phyloP scores from a whole-genome alignment of 352 stramenopile species.

The Thraustochytrium sp. region DNA sequence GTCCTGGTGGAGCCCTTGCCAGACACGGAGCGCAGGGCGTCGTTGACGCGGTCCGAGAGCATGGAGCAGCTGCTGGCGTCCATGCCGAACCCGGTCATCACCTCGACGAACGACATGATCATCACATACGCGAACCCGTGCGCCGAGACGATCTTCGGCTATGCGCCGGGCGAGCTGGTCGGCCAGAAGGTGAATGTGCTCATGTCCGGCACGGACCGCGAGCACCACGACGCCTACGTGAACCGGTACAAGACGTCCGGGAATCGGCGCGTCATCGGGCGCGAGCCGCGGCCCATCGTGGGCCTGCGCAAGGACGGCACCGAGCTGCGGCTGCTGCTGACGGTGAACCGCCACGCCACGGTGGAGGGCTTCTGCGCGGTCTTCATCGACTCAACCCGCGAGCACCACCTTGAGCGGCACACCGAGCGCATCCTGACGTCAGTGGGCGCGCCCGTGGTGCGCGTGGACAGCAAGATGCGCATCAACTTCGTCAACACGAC shows the following conservation, averaged over 20 bases:
- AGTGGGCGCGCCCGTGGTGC: background rate
- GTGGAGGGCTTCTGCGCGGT: background rate
- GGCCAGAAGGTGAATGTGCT: constrained; percentile 27
- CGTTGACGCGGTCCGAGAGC: background rate
- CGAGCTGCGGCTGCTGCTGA: background rate
- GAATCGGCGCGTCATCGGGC: background rate
- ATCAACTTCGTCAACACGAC: constrained; percentile 25
- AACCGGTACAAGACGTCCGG: background rate
- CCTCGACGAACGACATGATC: background rate
- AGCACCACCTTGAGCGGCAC: background rate
- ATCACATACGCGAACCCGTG: constrained; percentile 7
- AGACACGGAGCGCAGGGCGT: too few relatives aligned
- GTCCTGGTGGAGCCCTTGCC: too few relatives aligned
- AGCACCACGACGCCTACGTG: constrained; percentile 10
- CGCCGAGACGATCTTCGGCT: background rate
- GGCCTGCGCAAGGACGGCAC: background rate
- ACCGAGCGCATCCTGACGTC: background rate
- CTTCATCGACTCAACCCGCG: background rate
- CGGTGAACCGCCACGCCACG: background rate
- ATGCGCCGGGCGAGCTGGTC: background rate
- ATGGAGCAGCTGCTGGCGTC: background rate
- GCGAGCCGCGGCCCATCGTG: background rate
- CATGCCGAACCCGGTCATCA: constrained; percentile 7
- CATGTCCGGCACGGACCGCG: background rate
- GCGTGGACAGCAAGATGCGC: background rate